phyloP scores from a whole-genome alignment of 2,329 filamentous ascomycete genomes.

The Didymella pinodella region DNA sequence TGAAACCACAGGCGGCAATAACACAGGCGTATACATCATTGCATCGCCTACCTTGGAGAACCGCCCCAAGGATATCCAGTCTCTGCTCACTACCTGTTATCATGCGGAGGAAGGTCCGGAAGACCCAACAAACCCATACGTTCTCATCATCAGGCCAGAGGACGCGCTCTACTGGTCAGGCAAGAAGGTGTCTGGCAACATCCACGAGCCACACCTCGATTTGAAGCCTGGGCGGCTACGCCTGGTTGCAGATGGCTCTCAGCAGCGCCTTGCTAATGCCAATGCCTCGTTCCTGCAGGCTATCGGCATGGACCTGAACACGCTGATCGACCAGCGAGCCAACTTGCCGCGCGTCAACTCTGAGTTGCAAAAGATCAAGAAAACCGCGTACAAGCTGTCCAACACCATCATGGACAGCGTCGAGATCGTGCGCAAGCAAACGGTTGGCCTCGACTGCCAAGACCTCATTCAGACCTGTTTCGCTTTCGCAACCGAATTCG shows the following conservation, averaged over 20 bases:
- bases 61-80: slow-evolving; percentile 81
- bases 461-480: slow-evolving; percentile 98
- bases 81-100: slow-evolving; percentile 81
- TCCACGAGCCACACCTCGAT: slow-evolving; percentile 82
- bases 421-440: slow-evolving; percentile 87
- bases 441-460: slow-evolving; percentile 83
- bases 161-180: slow-evolving; percentile 82
- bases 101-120: slow-evolving; percentile 73
- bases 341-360: slow-evolving; percentile 92
- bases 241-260: slow-evolving; percentile 86
- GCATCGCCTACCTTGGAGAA: slow-evolving; percentile 81
- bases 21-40: slow-evolving; percentile 77
- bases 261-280: slow-evolving; percentile 79
- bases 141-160: slow-evolving; percentile 85
- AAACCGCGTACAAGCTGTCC: slow-evolving; percentile 93
- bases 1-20: slow-evolving; percentile 72
- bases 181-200: slow-evolving; percentile 71
- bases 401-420: slow-evolving; percentile 99
- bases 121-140: slow-evolving; percentile 80
- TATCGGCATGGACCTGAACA: slow-evolving; percentile 85
- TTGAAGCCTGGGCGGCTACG: slow-evolving; percentile 86
- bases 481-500: slow-evolving; percentile 98
- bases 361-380: slow-evolving; percentile 91
- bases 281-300: slow-evolving; percentile 77
- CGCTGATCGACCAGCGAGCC: slow-evolving; percentile 89